Percentiles rank a stretch among this genome's conserved stretches.
These are phyloP conservation scores for Russula brevipes DNA, from an alignment of 768 basidiomycete species.

Conservation along the genomic window DNA sequence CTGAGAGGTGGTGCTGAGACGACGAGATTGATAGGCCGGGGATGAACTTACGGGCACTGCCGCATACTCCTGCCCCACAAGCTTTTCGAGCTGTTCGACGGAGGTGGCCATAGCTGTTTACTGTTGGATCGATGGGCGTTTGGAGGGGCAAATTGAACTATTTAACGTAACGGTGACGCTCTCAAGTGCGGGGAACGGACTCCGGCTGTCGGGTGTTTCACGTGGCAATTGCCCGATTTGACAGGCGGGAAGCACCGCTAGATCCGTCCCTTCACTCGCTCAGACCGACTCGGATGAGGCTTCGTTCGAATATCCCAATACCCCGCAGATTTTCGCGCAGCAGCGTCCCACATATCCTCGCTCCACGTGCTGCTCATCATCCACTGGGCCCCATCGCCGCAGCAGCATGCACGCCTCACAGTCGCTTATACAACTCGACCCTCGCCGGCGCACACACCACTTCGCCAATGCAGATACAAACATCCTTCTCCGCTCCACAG, in stretches of 20 bases:
- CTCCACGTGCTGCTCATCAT: not conserved
- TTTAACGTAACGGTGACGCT: too few relatives aligned
- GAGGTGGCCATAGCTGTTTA: not conserved
- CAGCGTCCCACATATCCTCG: not conserved
- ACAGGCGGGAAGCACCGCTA: too few relatives aligned
- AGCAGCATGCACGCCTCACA: not conserved
- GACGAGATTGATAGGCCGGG: not conserved
- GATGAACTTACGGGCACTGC: constrained; percentile 48
- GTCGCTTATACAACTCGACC: constrained; percentile 6
- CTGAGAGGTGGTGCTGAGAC: constrained; percentile 33
- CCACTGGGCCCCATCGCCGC: not conserved
- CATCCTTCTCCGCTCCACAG: not conserved
- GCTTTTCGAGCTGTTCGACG: constrained; percentile 48
- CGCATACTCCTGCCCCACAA: constrained; percentile 53
- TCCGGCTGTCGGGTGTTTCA: too few relatives aligned
- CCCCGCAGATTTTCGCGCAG: not conserved
- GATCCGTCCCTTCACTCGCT: too few relatives aligned
- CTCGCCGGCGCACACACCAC: constrained; percentile 2
- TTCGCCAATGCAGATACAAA: not conserved
- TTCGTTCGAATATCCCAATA: constrained; percentile 8
- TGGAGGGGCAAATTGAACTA: too few relatives aligned
- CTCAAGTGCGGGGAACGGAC: too few relatives aligned
- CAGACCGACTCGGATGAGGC: too few relatives aligned
- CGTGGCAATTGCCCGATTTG: too few relatives aligned
- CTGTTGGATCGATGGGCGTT: too few relatives aligned